Percentiles rank a stretch among this genome's conserved stretches.
phyloP scores from a whole-genome alignment of 2,329 filamentous ascomycete species.

The Alternaria viburni region DNA sequence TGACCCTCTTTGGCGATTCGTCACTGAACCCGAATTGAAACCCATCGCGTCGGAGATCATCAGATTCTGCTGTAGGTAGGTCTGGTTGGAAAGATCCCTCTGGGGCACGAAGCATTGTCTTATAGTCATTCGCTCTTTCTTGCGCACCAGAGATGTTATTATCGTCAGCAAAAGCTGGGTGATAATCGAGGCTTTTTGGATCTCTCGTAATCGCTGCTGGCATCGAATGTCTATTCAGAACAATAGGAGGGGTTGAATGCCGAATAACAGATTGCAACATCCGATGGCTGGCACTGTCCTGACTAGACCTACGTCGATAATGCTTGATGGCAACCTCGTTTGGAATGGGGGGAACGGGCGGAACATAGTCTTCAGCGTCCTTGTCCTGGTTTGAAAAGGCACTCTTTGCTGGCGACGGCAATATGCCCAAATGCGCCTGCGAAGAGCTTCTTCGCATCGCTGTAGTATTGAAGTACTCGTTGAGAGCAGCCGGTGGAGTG shows the following conservation, averaged over 20 bases:
- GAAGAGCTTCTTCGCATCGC: conserved; percentile 5
- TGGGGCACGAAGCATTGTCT: not conserved
- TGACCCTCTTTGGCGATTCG: not conserved
- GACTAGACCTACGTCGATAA: conserved; percentile 13
- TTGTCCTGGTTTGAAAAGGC: conserved; percentile 28
- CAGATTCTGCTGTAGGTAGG: not conserved
- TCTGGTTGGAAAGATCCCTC: not conserved
- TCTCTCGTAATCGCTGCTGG: conserved; percentile 5
- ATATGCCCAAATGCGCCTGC: conserved; percentile 25
- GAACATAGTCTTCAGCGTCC: conserved; percentile 28
- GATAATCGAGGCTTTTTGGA: not conserved
- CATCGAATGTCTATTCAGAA: conserved; percentile 3
- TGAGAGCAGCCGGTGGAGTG: conserved; percentile 9
- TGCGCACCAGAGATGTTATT: not conserved
- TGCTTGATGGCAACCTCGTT: conserved; percentile 20
- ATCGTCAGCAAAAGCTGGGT: conserved; percentile 4
- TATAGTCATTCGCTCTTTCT: not conserved
- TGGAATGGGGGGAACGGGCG: conserved; percentile 41
- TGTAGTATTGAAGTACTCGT: conserved; percentile 16
- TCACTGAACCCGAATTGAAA: not conserved
- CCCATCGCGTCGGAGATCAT: not conserved
- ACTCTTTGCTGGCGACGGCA: conserved; percentile 40
- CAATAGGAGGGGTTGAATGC: conserved; percentile 28
- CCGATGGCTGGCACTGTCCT: conserved; percentile 28
- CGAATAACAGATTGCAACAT: conserved; percentile 39